Percentiles rank a stretch among this genome's conserved stretches.
Evolutionary conservation across 148 eudicot genomes (phyloP).

Genomic region (Cornus suecica): DNA sequence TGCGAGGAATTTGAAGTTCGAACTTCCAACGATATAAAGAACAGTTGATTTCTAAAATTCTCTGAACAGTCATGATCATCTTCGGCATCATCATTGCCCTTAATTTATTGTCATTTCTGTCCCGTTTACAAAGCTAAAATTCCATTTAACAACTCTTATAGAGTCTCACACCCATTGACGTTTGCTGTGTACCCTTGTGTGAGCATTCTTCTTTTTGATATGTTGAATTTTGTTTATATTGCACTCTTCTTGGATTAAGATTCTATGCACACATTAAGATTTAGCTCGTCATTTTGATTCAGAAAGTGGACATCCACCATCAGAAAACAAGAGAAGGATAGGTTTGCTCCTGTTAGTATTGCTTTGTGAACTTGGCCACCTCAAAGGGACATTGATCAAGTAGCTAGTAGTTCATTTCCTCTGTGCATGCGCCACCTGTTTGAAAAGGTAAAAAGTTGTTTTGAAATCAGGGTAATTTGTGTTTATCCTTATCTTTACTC

Average conservation of each 20-base stretch:
- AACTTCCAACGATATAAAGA: background rate
- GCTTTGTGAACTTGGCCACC: background rate
- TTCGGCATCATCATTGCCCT: background rate
- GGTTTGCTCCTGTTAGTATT: constrained; percentile 87
- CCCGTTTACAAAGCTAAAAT: background rate
- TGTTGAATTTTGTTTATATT: background rate
- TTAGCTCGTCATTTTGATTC: constrained; percentile 18
- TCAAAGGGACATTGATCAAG: constrained; percentile 68
- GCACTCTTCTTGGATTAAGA: background rate
- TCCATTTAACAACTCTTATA: background rate
- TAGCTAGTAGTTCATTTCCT: constrained; percentile 83
- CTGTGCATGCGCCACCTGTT: constrained; percentile 94
- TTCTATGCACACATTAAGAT: background rate
- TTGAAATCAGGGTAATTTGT: background rate
- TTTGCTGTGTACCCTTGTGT: background rate
- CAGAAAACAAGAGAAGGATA: constrained; percentile 80
- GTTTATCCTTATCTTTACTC: too few relatives aligned
- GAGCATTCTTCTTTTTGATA: background rate
- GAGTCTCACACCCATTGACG: background rate
- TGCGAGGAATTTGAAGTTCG: background rate
- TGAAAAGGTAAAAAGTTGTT: constrained; percentile 54
- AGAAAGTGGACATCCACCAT: constrained; percentile 85
- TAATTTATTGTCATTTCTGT: background rate
- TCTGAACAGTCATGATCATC: background rate
- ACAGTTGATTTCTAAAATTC: background rate